phyloP scores from a whole-genome alignment of 768 basidiomycete genomes.

The Termitomyces sp. region DNA sequence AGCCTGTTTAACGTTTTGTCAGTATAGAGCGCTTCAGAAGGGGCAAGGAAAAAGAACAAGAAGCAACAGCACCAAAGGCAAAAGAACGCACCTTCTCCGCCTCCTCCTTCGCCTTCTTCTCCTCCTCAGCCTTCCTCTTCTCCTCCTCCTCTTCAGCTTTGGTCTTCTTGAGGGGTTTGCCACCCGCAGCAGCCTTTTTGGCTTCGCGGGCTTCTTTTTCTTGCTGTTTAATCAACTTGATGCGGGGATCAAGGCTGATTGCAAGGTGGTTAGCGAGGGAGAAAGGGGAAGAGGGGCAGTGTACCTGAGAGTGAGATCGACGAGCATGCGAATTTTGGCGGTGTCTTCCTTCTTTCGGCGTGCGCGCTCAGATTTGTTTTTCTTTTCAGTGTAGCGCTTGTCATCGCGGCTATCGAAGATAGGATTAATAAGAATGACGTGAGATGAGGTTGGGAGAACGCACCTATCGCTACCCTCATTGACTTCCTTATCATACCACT shows the following conservation, averaged over 20 bases:
- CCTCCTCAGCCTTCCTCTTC: slow-evolving; percentile 60
- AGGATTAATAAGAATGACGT: neutral
- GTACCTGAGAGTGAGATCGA: slow-evolving; percentile 74
- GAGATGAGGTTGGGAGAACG: slow-evolving; percentile 13
- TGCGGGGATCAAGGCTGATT: slow-evolving; percentile 75
- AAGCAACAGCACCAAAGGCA: neutral
- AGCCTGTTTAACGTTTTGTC: slow-evolving; percentile 20
- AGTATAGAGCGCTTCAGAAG: neutral
- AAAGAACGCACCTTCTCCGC: slow-evolving; percentile 64
- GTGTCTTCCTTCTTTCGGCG: slow-evolving; percentile 97
- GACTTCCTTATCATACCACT: slow-evolving; percentile 97
- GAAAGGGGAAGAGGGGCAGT: neutral
- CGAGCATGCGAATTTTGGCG: slow-evolving; percentile 77
- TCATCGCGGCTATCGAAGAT: slow-evolving; percentile 79
- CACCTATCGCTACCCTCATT: slow-evolving; percentile 96
- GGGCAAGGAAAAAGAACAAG: neutral
- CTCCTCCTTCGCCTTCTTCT: slow-evolving; percentile 74
- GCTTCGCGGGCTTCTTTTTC: slow-evolving; percentile 93
- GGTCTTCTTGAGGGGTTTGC: slow-evolving; percentile 56
- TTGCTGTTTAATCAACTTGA: slow-evolving; percentile 94
- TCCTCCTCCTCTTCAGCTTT: slow-evolving; percentile 74
- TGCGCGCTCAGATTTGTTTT: slow-evolving; percentile 59
- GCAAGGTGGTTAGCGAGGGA: neutral
- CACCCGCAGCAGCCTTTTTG: slow-evolving; percentile 60
- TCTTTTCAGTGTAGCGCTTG: slow-evolving; percentile 82